Conservation (phyloP, 2,329 filamentous ascomycete species). For the Ophiocordyceps australis region DNA sequence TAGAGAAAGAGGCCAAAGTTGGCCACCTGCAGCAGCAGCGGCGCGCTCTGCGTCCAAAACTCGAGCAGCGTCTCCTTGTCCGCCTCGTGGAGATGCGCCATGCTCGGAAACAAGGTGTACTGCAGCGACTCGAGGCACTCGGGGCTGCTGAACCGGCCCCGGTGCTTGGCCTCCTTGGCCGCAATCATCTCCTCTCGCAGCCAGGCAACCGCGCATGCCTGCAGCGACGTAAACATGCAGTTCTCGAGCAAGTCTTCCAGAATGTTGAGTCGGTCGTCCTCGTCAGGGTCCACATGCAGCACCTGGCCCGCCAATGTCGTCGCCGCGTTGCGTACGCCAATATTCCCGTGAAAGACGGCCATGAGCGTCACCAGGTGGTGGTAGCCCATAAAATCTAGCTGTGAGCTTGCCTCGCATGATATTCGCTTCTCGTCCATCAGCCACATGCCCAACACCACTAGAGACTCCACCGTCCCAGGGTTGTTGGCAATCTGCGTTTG, state of each 20-base stretch:
- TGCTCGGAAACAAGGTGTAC: slow-evolving; percentile 40
- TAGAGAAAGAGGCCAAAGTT: slow-evolving; percentile 44
- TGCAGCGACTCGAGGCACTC: slow-evolving; percentile 42
- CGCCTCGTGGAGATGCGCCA: slow-evolving; percentile 25
- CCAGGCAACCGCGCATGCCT: slow-evolving; percentile 45
- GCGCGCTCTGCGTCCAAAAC: slow-evolving; percentile 30
- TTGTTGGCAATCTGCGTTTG: slow-evolving; percentile 27
- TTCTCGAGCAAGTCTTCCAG: slow-evolving; percentile 47
- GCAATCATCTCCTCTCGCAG: slow-evolving; percentile 41
- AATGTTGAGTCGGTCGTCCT: slow-evolving; percentile 39
- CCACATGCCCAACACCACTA: slow-evolving; percentile 41
- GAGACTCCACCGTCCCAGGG: slow-evolving; percentile 37
- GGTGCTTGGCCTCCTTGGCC: slow-evolving; percentile 14
- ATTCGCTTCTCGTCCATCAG: slow-evolving; percentile 31
- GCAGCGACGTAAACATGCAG: slow-evolving; percentile 42
- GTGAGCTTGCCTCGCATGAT: slow-evolving; percentile 10
- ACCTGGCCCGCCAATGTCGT: slow-evolving; percentile 32
- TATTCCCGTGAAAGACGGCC: slow-evolving; percentile 35
- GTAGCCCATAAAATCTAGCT: slow-evolving; percentile 33
- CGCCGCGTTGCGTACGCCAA: slow-evolving; percentile 35
- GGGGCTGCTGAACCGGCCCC: slow-evolving; percentile 26
- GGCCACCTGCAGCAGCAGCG: slow-evolving; percentile 38
- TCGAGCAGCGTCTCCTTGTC: slow-evolving; percentile 25
- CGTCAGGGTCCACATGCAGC: slow-evolving; percentile 40
- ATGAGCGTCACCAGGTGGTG: slow-evolving; percentile 40